Base-by-base conservation (phyloP, 495 filamentous ascomycete genomes). In the Aspergillus egyptiacus region DNA sequence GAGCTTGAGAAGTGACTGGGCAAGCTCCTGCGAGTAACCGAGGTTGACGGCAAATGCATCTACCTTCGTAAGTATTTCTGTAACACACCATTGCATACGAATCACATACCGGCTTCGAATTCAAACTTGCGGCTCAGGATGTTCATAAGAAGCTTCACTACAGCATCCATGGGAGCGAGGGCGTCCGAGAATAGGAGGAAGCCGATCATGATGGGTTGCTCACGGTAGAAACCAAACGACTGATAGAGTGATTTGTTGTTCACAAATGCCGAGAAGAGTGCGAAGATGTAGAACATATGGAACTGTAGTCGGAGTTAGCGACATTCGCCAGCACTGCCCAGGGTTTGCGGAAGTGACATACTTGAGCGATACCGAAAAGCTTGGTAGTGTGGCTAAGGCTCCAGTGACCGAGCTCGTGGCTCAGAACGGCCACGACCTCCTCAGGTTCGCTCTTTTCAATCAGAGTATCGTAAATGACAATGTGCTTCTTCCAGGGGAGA, bases 401-500 rank as follows among this genome's bases (percentile, higher is more conserved):
- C 93, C 93, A 98, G 69, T 98, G 93, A 37, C 93, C 93, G 37
- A 98, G 80, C 68, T 98, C 93, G 60, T 98, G 93, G 31, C 87
- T 88, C 24, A 98, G 75, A 28, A 98, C 90, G 44, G 93, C 91
- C 17, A 95, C 89, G 33, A 98, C 91, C 67, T 98, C 93, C 57
- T 90, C 78, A 2, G 84, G 80, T 55, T 89, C 81, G 64, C 84
- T 91, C 76, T 97, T 94, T 67, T 96, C 91, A 43, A 98, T 90
- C 54, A 98, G 68, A 9, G 93, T 98, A 61, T 98, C 93, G 59
- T 94, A 98, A 62, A 98, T 94, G 57, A 98, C 93, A 70, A 98
- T 98, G 73, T 96, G 93, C 79, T 98, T 98, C 79, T 95, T 96
- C 91, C 93, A 97, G 6, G 93, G 93, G 46, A 98, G 77, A 44